Evolutionary conservation across 208 protist genomes (phyloP).

Genomic region (Balamuthia mandrillaris): DNA sequence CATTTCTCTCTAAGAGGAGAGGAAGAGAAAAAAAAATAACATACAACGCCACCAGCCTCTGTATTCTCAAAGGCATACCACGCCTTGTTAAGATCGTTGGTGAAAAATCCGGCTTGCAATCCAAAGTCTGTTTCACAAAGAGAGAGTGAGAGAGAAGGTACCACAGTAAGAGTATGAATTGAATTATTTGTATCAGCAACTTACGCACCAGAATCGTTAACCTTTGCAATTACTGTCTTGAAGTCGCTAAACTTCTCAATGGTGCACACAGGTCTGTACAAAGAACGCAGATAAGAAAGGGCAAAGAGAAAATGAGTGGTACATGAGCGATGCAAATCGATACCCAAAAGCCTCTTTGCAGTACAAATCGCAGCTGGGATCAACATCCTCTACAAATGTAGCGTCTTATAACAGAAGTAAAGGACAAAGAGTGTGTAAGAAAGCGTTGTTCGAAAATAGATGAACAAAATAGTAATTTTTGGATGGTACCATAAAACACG

Average conservation of each 20-base stretch:
- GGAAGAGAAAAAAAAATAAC: too few relatives aligned
- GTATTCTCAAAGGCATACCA: constrained; percentile 54
- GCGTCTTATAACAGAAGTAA: not conserved
- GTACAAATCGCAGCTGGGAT: not conserved
- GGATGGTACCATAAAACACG: not conserved
- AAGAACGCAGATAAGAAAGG: not conserved
- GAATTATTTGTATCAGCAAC: too few relatives aligned
- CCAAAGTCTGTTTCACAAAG: constrained; percentile 45
- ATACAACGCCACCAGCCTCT: constrained; percentile 51
- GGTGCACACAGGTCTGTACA: not conserved
- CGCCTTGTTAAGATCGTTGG: constrained; percentile 47
- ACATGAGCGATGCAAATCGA: not conserved
- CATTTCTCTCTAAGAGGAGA: too few relatives aligned
- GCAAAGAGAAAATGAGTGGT: not conserved
- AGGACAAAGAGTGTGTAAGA: not conserved
- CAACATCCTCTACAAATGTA: not conserved
- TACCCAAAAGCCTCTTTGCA: not conserved
- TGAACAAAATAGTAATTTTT: constrained; percentile 3
- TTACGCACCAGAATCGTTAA: constrained; percentile 58
- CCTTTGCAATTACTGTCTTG: too few relatives aligned
- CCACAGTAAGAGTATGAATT: too few relatives aligned
- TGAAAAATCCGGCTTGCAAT: constrained; percentile 59
- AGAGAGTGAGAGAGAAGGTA: not conserved
- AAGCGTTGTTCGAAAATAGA: not conserved
- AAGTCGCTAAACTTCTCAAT: not conserved